Percentiles rank a stretch among this genome's conserved stretches.
Evolutionary conservation across 2,329 filamentous ascomycete species (phyloP).

Genomic region (Verticillium nonalfalfae): DNA sequence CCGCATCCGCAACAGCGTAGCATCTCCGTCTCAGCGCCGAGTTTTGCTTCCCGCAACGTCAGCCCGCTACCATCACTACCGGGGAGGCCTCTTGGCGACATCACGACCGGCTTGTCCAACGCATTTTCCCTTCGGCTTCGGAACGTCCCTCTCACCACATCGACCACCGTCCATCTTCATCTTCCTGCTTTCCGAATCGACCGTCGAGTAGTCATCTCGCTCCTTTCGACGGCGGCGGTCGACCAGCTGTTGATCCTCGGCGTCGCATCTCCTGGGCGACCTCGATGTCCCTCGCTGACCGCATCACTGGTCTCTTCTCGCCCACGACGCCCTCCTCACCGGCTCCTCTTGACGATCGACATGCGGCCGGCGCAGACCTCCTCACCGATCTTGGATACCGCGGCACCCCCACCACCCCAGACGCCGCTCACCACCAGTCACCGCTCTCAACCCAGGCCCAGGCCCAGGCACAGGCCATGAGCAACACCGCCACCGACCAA

Average conservation of each 20-base stretch:
- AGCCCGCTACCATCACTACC: neutral
- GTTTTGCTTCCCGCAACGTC: neutral
- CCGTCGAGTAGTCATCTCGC: neutral
- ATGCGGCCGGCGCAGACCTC: conserved; percentile 18
- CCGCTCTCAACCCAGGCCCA: neutral
- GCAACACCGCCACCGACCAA: neutral
- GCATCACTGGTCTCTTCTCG: conserved; percentile 45
- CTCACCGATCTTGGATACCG: conserved; percentile 20
- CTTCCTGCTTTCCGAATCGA: neutral
- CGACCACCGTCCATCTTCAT: neutral
- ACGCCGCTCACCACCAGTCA: neutral
- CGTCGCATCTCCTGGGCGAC: neutral
- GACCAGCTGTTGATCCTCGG: neutral
- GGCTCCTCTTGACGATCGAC: conserved; percentile 26
- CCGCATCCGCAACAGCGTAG: neutral
- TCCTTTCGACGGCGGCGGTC: neutral
- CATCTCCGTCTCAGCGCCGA: neutral
- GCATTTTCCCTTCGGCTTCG: no score
- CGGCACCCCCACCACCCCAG: neutral
- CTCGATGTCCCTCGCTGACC: conserved; percentile 50
- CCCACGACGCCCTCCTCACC: conserved; percentile 24
- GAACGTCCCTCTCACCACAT: neutral
- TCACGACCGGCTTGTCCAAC: neutral
- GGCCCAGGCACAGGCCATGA: conserved; percentile 6
- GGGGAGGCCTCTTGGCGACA: neutral